Evolutionary conservation across 2,329 filamentous ascomycete genomes (phyloP), one percentile per base, ranked within the genome.

Genomic region (Aspergillus novoparasiticus): DNA sequence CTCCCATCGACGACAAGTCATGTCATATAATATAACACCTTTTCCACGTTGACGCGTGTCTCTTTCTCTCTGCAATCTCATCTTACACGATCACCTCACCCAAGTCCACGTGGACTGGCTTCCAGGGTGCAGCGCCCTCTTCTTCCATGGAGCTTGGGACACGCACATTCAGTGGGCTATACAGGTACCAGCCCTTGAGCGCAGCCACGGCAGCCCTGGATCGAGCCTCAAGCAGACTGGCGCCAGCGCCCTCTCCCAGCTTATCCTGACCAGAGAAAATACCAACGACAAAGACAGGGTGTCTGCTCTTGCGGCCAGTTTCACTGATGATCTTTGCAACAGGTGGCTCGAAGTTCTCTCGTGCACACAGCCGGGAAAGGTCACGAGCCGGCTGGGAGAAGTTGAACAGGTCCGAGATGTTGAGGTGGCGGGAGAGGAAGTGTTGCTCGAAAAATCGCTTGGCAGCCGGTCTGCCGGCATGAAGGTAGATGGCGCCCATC

Each of bases 141-240:
- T 84, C 82, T 69, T 90, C 84, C 81, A 86, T 90, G 67, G 91
- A 88, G 74, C 90, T 92, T 28, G 90, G 90, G 65, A 92, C 83
- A 62, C 85, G 84, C 57, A 88, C 85, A 67, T 87, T 80, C 69
- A 86, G 74, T 1, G 95, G 94, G 76, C 89, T 94, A 82, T 99
- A 99, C 59, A 99, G 83, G 79, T 99, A 99, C 95, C 95, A 99
- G 6, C 90, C 85, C 84, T 97, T 96, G 74, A 99, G 83, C 21
- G 93, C 89, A 66, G 90, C 89, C 73, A 96, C 94, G 43, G 92
- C 88, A 23, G 95, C 95, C 76, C 92, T 87, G 67, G 87, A 85
- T 67, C 92, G 87, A 36, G 91, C 94, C 72, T 93, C 87, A 68
- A 93, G 85, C 61, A 98, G 82, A 78, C 87, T 94, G 56, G 90